phyloP scores from a whole-genome alignment of 2,329 filamentous ascomycete species.

The Colletotrichum australisinense region DNA sequence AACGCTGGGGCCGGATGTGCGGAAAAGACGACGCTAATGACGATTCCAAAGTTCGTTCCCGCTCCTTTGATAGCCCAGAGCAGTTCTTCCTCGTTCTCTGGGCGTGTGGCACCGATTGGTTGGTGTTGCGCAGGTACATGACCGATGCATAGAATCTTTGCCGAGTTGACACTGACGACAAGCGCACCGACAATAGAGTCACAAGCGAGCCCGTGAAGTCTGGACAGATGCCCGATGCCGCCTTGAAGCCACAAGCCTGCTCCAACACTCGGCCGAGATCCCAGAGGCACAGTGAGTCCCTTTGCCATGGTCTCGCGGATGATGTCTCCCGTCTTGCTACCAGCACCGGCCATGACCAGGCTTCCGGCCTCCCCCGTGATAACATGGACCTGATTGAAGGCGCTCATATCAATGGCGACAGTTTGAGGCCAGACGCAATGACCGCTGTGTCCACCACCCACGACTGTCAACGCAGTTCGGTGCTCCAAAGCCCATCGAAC shows the following conservation, averaged over 20 bases:
- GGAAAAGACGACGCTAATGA: slow-evolving; percentile 64
- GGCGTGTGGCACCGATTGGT: slow-evolving; percentile 53
- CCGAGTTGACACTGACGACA: slow-evolving; percentile 62
- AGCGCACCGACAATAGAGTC: slow-evolving; percentile 71
- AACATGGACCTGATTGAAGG: slow-evolving; percentile 63
- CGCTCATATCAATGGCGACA: slow-evolving; percentile 68
- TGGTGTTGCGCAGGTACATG: slow-evolving; percentile 57
- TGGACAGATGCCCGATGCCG: slow-evolving; percentile 70
- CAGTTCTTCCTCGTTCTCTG: slow-evolving; percentile 61
- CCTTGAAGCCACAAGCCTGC: slow-evolving; percentile 74
- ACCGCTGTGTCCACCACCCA: slow-evolving; percentile 70
- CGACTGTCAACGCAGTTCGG: slow-evolving; percentile 55
- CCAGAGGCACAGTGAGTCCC: slow-evolving; percentile 68
- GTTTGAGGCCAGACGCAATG: slow-evolving; percentile 66
- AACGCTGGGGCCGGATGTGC: slow-evolving; percentile 55
- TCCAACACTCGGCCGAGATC: slow-evolving; percentile 71
- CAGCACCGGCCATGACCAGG: slow-evolving; percentile 63
- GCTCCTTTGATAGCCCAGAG: slow-evolving; percentile 70
- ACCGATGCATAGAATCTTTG: slow-evolving; percentile 62
- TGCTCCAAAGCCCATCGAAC: slow-evolving; percentile 66
- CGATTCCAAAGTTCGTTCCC: slow-evolving; percentile 69
- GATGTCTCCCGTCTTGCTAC: slow-evolving; percentile 68
- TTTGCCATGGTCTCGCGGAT: slow-evolving; percentile 56
- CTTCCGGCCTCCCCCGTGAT: slow-evolving; percentile 40
- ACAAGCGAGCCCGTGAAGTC: slow-evolving; percentile 67